A percentile compares a stretch with the other conserved stretches of the same genome.
Conservation (phyloP, 2,329 filamentous ascomycete species). For the Emericellopsis cladophorae region DNA sequence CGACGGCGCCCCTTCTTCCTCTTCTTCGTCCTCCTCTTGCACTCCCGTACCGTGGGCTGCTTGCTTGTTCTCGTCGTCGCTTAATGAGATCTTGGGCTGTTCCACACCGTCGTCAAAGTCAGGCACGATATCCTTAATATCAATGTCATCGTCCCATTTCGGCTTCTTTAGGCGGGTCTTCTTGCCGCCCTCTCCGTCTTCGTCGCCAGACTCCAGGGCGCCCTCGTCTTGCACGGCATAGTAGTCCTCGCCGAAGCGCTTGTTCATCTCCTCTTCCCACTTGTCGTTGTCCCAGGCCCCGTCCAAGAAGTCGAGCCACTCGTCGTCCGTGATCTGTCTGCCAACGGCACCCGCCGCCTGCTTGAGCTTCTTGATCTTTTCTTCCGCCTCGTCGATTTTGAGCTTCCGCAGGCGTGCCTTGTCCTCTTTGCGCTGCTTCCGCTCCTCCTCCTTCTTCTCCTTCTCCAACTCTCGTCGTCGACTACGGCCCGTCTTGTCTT, state of each 20-base stretch:
- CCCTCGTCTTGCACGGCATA: slow-evolving; percentile 66
- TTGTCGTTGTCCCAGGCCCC: slow-evolving; percentile 78
- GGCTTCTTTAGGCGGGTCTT: slow-evolving; percentile 40
- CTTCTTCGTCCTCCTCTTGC: slow-evolving; percentile 22
- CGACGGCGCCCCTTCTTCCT: slow-evolving; percentile 27
- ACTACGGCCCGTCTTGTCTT: slow-evolving; percentile 66
- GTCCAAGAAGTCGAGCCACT: slow-evolving; percentile 77
- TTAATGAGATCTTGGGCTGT: slow-evolving; percentile 40
- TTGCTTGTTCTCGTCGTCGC: slow-evolving; percentile 20
- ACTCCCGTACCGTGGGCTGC: slow-evolving; percentile 19
- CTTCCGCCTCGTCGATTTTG: slow-evolving; percentile 81
- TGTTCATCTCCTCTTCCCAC: slow-evolving; percentile 86
- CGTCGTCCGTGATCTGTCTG: slow-evolving; percentile 54
- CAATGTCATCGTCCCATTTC: slow-evolving; percentile 92
- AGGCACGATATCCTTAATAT: slow-evolving; percentile 83
- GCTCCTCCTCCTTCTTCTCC: slow-evolving; percentile 66
- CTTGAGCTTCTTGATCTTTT: slow-evolving; percentile 78
- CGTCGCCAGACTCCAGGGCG: slow-evolving; percentile 37
- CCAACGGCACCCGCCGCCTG: slow-evolving; percentile 72
- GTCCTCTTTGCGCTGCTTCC: slow-evolving; percentile 63
- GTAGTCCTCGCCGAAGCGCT: slow-evolving; percentile 80
- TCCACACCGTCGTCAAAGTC: slow-evolving; percentile 62
- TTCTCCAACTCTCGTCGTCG: slow-evolving; percentile 68
- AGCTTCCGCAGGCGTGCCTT: slow-evolving; percentile 74
- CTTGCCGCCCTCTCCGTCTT: slow-evolving; percentile 36